phyloP scores from a whole-genome alignment of 768 basidiomycete genomes.

The Suillus clintonianus region DNA sequence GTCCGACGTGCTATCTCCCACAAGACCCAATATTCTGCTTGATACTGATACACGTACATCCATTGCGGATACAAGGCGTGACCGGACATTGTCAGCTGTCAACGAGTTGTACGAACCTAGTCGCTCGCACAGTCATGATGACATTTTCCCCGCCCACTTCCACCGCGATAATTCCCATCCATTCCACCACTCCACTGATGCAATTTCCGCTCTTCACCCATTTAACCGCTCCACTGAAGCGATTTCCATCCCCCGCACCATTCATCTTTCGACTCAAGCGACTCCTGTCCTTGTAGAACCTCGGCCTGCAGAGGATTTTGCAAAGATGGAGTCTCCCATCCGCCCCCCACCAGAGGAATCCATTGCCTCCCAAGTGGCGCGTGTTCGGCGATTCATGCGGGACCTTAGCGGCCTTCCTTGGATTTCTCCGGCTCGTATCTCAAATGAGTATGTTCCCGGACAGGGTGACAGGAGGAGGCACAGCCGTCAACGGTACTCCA shows the following conservation, averaged over 20 bases:
- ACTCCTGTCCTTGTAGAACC: slow-evolving; percentile 45
- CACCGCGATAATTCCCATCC: not conserved
- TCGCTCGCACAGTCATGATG: slow-evolving; percentile 1
- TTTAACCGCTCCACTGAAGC: not conserved
- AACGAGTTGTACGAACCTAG: slow-evolving; percentile 1
- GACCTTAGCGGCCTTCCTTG: slow-evolving; percentile 47
- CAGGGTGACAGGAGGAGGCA: slow-evolving; percentile 29
- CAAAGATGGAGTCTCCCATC: slow-evolving; percentile 48
- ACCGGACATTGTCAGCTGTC: not conserved
- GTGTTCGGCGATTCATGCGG: slow-evolving; percentile 37
- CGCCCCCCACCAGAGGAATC: slow-evolving; percentile 39
- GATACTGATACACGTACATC: slow-evolving; percentile 1
- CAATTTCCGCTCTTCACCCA: not conserved
- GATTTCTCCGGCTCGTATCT: slow-evolving; percentile 46
- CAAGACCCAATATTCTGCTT: not conserved
- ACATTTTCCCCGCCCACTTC: not conserved
- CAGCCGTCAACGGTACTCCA: slow-evolving; percentile 26
- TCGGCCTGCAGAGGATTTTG: slow-evolving; percentile 46
- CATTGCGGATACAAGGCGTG: slow-evolving; percentile 6
- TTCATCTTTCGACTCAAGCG: slow-evolving; percentile 13
- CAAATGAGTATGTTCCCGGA: slow-evolving; percentile 49
- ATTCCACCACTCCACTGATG: not conserved
- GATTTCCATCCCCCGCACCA: not conserved
- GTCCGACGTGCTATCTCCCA: not conserved
- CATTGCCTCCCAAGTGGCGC: slow-evolving; percentile 36